Base-by-base conservation (phyloP, 768 basidiomycete genomes). In the Phaeotremella skinneri region DNA sequence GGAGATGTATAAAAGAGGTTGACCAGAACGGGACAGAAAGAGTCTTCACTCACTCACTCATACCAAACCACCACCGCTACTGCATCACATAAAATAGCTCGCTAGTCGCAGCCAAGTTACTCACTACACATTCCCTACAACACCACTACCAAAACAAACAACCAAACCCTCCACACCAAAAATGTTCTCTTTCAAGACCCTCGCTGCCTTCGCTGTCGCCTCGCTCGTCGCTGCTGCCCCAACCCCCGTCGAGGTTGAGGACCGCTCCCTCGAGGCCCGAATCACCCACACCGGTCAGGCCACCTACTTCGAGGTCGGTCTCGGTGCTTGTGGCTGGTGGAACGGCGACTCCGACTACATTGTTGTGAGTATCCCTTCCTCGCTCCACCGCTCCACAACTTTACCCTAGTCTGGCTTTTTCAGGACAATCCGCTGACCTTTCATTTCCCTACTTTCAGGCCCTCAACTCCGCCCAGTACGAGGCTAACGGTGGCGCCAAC, bases 231-330 rank as follows among this genome's bases (percentile, higher is more conserved):
- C 63, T 39, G 68, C 66, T 26, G 60, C 62, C 34, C 51, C 53
- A 21, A n/a, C n/a, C n/a, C 62, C 68, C 32, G 51, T 60, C 23
- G 66, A 61, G 45, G 57, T 58, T 30, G 16, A 43, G 17, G 48
- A 60, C 45, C 30, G 29, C 21, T n/a, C 42, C n/a, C 55, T 64
- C 32, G 69, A 64, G 52, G 62, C 61, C 50, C 59, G 68, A 48
- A 48, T 51, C 34, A 61, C 55, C 52, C 62, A 67, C 60, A 37
- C 52, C 37, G 70, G 70, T 52, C 62, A 61, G 42, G 70, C 65
- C 14, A 72, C 70, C 51, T 72, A 67, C 65, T 72, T 65, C 56
- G 58, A 62, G 17, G 62, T 61, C 58, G 62, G 64, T 50, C 62
- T 69, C 37, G 62, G 67, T 58, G 64, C 64, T 52, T 64, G 64